These are phyloP conservation scores for Gracilariopsis chorda DNA, from an alignment of 23 red algal species.

Conservation along the genomic window DNA sequence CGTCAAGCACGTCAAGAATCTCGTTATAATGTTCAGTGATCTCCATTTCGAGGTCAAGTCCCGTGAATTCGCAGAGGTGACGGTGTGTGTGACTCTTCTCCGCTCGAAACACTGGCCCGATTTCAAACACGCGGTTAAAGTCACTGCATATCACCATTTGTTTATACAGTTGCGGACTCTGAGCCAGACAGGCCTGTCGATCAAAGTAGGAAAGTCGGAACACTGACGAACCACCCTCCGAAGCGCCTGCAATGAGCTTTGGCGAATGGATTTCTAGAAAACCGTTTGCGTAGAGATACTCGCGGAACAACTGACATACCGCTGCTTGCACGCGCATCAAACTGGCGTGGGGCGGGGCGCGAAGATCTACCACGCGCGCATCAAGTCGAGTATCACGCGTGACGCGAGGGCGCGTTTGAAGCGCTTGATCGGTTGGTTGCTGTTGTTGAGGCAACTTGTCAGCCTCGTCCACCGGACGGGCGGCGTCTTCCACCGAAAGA, in stretches of 20 bases:
- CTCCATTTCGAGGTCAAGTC: constrained; percentile 96
- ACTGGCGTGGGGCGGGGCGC: constrained; percentile 84
- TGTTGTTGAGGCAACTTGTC: background rate
- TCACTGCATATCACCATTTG: constrained; percentile 99
- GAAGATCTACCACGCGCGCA: constrained; percentile 82
- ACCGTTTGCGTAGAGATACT: constrained; percentile 63
- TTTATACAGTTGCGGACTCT: constrained; percentile 98
- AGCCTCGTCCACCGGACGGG: constrained; percentile 35
- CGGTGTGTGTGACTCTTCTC: constrained; percentile 96
- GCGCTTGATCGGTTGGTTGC: background rate
- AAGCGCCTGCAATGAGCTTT: constrained; percentile 92
- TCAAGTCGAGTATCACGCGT: constrained; percentile 93
- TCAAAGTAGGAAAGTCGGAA: constrained; percentile 88
- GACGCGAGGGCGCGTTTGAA: constrained; percentile 37
- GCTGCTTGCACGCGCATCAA: constrained; percentile 89
- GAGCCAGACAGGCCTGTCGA: constrained; percentile 85
- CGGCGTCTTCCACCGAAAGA: constrained; percentile 88
- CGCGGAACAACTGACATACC: constrained; percentile 92
- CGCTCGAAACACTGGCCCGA: constrained; percentile 96
- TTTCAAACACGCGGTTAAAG: constrained; percentile 94
- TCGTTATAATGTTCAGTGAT: constrained; percentile 94
- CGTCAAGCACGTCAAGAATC: constrained; percentile 82
- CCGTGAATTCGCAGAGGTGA: constrained; percentile 92
- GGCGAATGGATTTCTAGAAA: constrained; percentile 98
- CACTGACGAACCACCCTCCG: constrained; percentile 92